Percentiles rank a stretch among this genome's conserved stretches.
Evolutionary conservation across 179 eudicot species (phyloP).

Genomic region (Nepenthes alata): DNA sequence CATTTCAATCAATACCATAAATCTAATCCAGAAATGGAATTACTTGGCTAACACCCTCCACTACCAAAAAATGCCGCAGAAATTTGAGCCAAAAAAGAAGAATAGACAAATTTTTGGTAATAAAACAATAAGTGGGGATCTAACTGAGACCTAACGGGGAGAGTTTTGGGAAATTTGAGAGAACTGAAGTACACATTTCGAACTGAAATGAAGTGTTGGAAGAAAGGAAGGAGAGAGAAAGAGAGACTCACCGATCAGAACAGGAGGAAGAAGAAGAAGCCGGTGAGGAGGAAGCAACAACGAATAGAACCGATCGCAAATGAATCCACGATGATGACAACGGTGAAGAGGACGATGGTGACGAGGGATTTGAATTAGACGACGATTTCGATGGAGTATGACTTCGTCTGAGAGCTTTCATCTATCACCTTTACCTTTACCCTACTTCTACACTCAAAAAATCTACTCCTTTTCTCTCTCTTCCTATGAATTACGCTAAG

Average conservation of each 20-base stretch:
- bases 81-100: background rate
- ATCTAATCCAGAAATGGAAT: constrained; percentile 1
- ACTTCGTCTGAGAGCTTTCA: constrained; percentile 69
- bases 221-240: background rate
- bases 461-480: background rate
- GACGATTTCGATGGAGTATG: constrained; percentile 42
- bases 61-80: background rate
- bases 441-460: constrained; percentile 5
- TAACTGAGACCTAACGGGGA: background rate
- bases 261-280: constrained; percentile 49
- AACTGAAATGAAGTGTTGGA: background rate
- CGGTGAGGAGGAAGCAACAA: constrained; percentile 72
- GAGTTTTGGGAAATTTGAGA: background rate
- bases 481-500: background rate
- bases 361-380: constrained; percentile 9
- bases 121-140: background rate
- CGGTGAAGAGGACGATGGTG: constrained; percentile 38
- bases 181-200: constrained; percentile 7
- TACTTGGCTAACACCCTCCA: background rate
- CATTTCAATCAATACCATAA: background rate
- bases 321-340: constrained; percentile 77
- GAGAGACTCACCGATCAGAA: constrained; percentile 67
- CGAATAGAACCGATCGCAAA: constrained; percentile 71
- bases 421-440: constrained; percentile 21
- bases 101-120: background rate